These are phyloP conservation scores for Martensiomyces pterosporus DNA, from an alignment of 192 early-diverging fungal genomes.

Conservation along the genomic window DNA sequence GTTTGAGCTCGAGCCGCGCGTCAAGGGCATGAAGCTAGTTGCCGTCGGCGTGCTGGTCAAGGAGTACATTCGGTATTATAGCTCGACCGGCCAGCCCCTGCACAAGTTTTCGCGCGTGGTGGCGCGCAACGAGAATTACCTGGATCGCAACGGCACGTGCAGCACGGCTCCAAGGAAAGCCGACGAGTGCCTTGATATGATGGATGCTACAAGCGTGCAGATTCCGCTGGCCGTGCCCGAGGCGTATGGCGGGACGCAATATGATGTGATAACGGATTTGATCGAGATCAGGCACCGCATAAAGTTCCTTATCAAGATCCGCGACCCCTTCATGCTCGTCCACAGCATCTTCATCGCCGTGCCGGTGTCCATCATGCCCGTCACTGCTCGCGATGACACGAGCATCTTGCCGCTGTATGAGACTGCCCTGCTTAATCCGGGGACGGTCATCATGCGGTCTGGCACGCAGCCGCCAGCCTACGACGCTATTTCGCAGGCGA, in stretches of 20 bases:
- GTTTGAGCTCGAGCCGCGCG: slow-evolving; percentile 45
- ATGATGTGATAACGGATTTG: slow-evolving; percentile 35
- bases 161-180: slow-evolving; percentile 9
- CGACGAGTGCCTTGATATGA: slow-evolving; percentile 25
- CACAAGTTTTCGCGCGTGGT: slow-evolving; percentile 28
- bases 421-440: slow-evolving; percentile 20
- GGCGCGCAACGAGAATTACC: slow-evolving; percentile 43
- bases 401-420: slow-evolving; percentile 44
- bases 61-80: slow-evolving; percentile 53
- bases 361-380: slow-evolving; percentile 48
- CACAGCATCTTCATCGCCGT: slow-evolving; percentile 49
- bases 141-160: slow-evolving; percentile 17
- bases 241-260: slow-evolving; percentile 35
- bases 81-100: slow-evolving; percentile 10
- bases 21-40: slow-evolving; percentile 39
- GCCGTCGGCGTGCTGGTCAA: slow-evolving; percentile 51
- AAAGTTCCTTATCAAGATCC: slow-evolving; percentile 48
- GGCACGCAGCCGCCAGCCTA: slow-evolving; percentile 40
- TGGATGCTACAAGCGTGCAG: slow-evolving; percentile 30
- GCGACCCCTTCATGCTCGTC: slow-evolving; percentile 22
- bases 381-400: slow-evolving; percentile 38
- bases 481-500: slow-evolving; percentile 17
- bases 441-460: slow-evolving; percentile 37
- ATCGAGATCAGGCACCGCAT: slow-evolving; percentile 48
- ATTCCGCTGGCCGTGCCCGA: slow-evolving; percentile 31